Evolutionary conservation across 2,329 filamentous ascomycete species (phyloP), one percentile per base, ranked within the genome.

Genomic region (Phoma herbarum): DNA sequence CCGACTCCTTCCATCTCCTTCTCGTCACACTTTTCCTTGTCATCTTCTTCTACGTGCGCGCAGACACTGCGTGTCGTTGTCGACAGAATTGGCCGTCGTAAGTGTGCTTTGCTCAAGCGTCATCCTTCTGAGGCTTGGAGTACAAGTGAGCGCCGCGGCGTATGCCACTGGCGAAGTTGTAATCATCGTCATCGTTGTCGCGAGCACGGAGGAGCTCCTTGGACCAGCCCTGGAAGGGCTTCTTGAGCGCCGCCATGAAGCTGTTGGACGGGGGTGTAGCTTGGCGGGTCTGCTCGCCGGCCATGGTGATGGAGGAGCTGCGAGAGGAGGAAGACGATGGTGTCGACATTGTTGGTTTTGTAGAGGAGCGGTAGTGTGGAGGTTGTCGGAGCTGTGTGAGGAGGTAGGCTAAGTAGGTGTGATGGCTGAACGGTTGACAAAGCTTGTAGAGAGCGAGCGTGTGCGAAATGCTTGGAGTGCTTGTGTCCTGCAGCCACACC

Each of bases 161-260:
- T 52, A 60, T 60, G 26, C 67, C 66, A 20, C 65, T 68, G 12
- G 70, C 55, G 41, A 77, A 77, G 55, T 76, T 77, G 61, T 77
- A 77, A 42, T 76, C 72, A 49, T 77, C 75, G 22, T 77, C 74
- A 26, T 71, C 60, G 28, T 68, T 64, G 29, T 75, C 67, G 54
- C 70, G 65, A 18, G 75, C 74, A 42, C 66, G 68, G 4, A 76
- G 61, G 3, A 75, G 66, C 11, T 74, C 72, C 57, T 65, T 73
- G 18, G 66, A 69, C 74, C 74, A 75, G 4, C 73, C 74, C 47
- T 75, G 70, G 45, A 75, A 75, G 8, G 73, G 74, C 55, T 74
- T 75, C 56, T 74, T 75, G 28, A 76, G 56, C 2, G 63, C 60
- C 18, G 68, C 56, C 31, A 61, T 66, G 23, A 72, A 46, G 16